These are phyloP conservation scores for Leccinellum luteum DNA, from an alignment of 768 basidiomycete species.

Conservation along the genomic window DNA sequence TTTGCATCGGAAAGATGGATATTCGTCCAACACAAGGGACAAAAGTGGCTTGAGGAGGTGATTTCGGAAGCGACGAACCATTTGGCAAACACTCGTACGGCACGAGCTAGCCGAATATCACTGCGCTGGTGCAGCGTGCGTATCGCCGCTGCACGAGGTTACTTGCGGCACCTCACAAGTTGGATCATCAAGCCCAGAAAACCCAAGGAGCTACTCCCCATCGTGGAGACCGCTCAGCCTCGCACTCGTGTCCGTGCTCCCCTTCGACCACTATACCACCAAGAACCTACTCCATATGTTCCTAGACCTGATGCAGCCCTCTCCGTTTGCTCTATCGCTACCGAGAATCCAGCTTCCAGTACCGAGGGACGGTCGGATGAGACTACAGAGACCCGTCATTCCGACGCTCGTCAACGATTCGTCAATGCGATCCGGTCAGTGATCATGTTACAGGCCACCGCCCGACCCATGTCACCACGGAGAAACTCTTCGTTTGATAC, in stretches of 20 bases:
- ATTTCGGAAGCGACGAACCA: conserved; percentile 27
- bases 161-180: conserved; percentile 21
- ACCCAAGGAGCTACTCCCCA: conserved; percentile 24
- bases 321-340: conserved; percentile 25
- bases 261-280: conserved; percentile 21
- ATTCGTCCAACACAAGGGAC: conserved; percentile 46
- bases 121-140: conserved; percentile 25
- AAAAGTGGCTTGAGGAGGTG: conserved; percentile 51
- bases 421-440: conserved; percentile 45
- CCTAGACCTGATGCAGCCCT: conserved; percentile 22
- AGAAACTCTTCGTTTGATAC: conserved; percentile 31
- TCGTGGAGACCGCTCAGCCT: conserved; percentile 19
- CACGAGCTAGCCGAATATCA: conserved; percentile 23
- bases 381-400: conserved; percentile 21
- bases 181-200: conserved; percentile 26
- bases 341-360: conserved; percentile 27
- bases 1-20: conserved; percentile 52
- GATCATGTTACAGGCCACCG: conserved; percentile 40
- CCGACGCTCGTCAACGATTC: conserved; percentile 37
- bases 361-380: conserved; percentile 30
- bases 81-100: conserved; percentile 27
- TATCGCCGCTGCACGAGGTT: conserved; percentile 17
- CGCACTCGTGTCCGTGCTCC: conserved; percentile 11
- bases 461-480: conserved; percentile 31
- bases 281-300: conserved; percentile 17